Conservation (phyloP, 495 filamentous ascomycete species). For the Cercophora sp. region DNA sequence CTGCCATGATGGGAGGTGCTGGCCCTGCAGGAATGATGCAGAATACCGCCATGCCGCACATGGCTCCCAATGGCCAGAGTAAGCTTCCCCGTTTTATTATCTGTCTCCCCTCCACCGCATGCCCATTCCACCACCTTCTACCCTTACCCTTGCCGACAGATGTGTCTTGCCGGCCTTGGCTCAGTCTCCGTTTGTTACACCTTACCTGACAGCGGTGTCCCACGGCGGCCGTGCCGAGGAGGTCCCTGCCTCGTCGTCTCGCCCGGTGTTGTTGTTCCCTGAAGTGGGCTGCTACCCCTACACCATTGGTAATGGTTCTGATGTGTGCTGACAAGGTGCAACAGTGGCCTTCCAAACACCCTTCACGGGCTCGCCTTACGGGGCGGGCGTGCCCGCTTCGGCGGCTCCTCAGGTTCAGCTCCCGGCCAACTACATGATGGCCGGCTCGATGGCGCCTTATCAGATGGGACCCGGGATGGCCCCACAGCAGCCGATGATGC, state of each 20-base stretch:
- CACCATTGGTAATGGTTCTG: too few species aligned
- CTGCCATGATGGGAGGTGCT: slow-evolving; percentile 44
- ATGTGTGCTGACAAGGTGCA: too few species aligned
- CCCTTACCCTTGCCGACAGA: not conserved
- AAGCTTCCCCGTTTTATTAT: slow-evolving; percentile 26
- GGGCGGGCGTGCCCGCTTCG: slow-evolving; percentile 38
- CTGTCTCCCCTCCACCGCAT: slow-evolving; percentile 4
- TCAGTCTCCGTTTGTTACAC: not conserved
- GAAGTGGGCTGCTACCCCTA: too few species aligned
- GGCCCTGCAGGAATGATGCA: slow-evolving; percentile 52
- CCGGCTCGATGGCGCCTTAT: slow-evolving; percentile 22
- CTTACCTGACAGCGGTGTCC: too few species aligned
- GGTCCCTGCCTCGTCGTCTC: too few species aligned
- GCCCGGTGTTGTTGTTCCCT: too few species aligned
- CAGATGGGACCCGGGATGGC: slow-evolving; percentile 39
- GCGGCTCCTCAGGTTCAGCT: slow-evolving; percentile 41
- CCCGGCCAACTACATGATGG: slow-evolving; percentile 47
- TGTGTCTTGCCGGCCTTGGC: not conserved
- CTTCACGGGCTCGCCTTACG: slow-evolving; percentile 50
- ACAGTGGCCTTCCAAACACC: slow-evolving; percentile 52
- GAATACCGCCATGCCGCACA: slow-evolving; percentile 49
- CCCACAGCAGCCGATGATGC: slow-evolving; percentile 41
- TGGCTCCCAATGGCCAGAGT: slow-evolving; percentile 50
- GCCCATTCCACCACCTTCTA: slow-evolving; percentile 6
- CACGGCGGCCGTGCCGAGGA: too few species aligned